Percentiles rank a stretch among this genome's conserved stretches.
Conservation (phyloP, 2,329 filamentous ascomycete genomes). For the Ascochyta lentis region DNA sequence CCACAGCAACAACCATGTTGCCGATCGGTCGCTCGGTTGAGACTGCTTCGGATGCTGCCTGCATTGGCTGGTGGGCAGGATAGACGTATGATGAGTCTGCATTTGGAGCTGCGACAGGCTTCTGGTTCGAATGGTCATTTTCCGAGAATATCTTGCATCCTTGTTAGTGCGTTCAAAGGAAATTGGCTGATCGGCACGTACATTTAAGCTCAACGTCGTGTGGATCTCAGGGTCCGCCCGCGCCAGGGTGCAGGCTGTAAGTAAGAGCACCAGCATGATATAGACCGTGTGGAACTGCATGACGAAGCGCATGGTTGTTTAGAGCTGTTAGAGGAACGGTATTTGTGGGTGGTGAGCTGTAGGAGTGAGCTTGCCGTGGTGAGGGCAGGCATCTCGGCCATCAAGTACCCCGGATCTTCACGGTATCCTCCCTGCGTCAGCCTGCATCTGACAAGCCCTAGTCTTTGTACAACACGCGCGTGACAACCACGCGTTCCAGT, state of each 20-base stretch:
- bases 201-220: background rate
- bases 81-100: background rate
- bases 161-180: background rate
- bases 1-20: constrained; percentile 10
- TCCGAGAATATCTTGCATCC: background rate
- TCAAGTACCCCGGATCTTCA: constrained; percentile 18
- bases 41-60: constrained; percentile 16
- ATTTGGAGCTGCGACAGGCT: background rate
- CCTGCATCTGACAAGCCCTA: constrained; percentile 6
- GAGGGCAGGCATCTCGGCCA: background rate
- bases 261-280: background rate
- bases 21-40: constrained; percentile 11
- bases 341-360: background rate
- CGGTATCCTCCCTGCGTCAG: constrained; percentile 14
- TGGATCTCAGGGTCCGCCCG: constrained; percentile 2
- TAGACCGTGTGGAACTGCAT: background rate
- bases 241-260: constrained; percentile 4
- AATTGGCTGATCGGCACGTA: background rate
- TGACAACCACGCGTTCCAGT: constrained; percentile 3
- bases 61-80: constrained; percentile 2
- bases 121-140: background rate
- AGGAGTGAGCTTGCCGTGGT: background rate
- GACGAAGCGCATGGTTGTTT: constrained; percentile 1
- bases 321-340: background rate
- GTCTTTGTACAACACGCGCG: constrained; percentile 11